Evolutionary conservation across 116 monocot species (phyloP).

Genomic region (Thalassia testudinum): DNA sequence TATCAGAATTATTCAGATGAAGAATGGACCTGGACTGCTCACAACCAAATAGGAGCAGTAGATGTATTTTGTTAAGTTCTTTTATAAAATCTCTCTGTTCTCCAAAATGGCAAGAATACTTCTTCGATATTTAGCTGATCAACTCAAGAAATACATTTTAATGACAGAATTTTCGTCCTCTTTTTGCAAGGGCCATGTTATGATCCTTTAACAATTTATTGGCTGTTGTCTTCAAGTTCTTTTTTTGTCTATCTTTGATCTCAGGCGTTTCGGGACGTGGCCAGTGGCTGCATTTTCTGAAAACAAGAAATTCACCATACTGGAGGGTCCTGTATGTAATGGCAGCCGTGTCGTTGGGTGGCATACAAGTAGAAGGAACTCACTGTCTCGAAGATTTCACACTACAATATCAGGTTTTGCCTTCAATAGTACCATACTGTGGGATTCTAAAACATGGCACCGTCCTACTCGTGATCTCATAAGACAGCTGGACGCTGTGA

Average conservation of each 20-base stretch:
- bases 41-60: no score
- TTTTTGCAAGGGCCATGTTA: no score
- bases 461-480: conserved; percentile 33
- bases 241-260: not conserved
- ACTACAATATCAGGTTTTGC: conserved; percentile 51
- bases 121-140: no score
- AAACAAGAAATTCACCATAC: conserved; percentile 18
- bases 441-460: conserved; percentile 51
- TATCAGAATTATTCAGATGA: no score
- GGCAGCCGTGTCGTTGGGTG: conserved; percentile 53
- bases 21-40: no score
- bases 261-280: conserved; percentile 65
- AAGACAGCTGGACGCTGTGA: conserved; percentile 20
- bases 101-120: no score
- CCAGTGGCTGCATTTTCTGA: conserved; percentile 41
- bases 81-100: no score
- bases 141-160: no score
- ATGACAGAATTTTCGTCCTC: no score
- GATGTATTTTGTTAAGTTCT: no score
- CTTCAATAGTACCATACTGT: conserved; percentile 66
- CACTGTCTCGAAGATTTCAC: conserved; percentile 30
- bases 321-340: conserved; percentile 72
- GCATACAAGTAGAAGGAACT: conserved; percentile 32
- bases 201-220: no score
- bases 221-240: no score